These are phyloP conservation scores for Nakazawaea ishiwadae DNA, from an alignment of 805 yeast genomes.

Conservation along the genomic window DNA sequence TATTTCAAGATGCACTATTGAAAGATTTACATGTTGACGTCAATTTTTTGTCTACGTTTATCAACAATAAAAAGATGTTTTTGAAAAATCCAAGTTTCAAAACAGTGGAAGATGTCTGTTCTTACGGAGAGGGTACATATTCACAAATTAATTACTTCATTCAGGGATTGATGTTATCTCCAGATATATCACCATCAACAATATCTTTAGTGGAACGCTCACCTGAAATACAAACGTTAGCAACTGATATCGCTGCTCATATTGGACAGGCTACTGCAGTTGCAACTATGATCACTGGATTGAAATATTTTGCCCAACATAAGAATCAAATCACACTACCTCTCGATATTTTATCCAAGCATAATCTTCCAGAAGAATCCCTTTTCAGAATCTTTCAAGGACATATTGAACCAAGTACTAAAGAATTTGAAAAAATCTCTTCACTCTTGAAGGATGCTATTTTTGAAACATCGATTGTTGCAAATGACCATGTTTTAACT, in stretches of 20 bases:
- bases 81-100: conserved; percentile 42
- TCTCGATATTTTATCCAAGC: conserved; percentile 47
- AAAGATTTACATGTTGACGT: conserved; percentile 48
- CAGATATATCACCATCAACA: conserved; percentile 51
- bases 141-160: conserved; percentile 70
- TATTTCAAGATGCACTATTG: conserved; percentile 49
- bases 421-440: conserved; percentile 22
- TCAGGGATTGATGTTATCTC: conserved; percentile 56
- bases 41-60: conserved; percentile 50
- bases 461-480: conserved; percentile 65
- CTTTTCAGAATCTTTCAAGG: conserved; percentile 46
- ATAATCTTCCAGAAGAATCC: conserved; percentile 59
- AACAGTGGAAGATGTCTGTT: conserved; percentile 53
- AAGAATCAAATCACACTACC: conserved; percentile 59
- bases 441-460: conserved; percentile 50
- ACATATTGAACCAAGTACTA: conserved; percentile 27
- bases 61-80: conserved; percentile 55
- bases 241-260: conserved; percentile 69
- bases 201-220: conserved; percentile 43
- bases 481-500: conserved; percentile 75
- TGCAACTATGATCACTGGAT: conserved; percentile 57
- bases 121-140: conserved; percentile 75
- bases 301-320: conserved; percentile 49
- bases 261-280: conserved; percentile 79
- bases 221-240: conserved; percentile 33